Percentiles rank a stretch among this genome's conserved stretches.
Conservation (phyloP, 208 protist genomes). For the Leishmania martiniquensis region DNA sequence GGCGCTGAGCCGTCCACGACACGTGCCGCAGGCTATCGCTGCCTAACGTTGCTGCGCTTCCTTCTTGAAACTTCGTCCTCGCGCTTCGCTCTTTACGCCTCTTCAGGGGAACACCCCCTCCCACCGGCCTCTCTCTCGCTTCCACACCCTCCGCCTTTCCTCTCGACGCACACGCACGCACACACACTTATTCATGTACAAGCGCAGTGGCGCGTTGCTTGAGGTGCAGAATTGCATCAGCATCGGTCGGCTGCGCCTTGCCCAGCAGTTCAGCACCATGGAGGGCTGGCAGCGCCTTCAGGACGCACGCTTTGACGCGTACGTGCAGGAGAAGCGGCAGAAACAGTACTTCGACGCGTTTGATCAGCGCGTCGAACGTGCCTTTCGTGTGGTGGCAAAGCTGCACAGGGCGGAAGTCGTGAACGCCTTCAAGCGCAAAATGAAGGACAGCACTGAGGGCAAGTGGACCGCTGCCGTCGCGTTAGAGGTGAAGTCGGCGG, state of each 20-base stretch:
- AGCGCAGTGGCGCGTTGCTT: constrained; percentile 10
- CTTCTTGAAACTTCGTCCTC: not conserved
- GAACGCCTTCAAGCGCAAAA: constrained; percentile 82
- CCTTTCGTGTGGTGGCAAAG: constrained; percentile 58
- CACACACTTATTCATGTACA: constrained; percentile 18
- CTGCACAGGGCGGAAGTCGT: constrained; percentile 77
- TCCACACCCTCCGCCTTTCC: not conserved
- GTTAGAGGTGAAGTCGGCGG: constrained; percentile 60
- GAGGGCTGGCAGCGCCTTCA: constrained; percentile 75
- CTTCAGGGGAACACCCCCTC: not conserved
- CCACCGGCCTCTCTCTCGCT: not conserved
- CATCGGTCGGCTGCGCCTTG: constrained; percentile 60
- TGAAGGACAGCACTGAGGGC: constrained; percentile 36
- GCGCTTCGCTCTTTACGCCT: not conserved
- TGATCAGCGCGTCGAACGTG: constrained; percentile 88
- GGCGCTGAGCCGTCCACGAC: not conserved
- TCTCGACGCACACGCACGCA: not conserved
- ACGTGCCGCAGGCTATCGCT: not conserved
- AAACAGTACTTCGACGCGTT: constrained; percentile 80
- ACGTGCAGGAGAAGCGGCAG: constrained; percentile 65
- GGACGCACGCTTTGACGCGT: constrained; percentile 73
- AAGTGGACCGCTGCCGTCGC: constrained; percentile 74
- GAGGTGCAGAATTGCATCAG: constrained; percentile 66
- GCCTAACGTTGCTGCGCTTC: not conserved
- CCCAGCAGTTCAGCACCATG: constrained; percentile 84